A percentile compares a stretch with the other conserved stretches of the same genome.
phyloP scores from a whole-genome alignment of 495 filamentous ascomycete genomes.

The Penicillium turbatum region DNA sequence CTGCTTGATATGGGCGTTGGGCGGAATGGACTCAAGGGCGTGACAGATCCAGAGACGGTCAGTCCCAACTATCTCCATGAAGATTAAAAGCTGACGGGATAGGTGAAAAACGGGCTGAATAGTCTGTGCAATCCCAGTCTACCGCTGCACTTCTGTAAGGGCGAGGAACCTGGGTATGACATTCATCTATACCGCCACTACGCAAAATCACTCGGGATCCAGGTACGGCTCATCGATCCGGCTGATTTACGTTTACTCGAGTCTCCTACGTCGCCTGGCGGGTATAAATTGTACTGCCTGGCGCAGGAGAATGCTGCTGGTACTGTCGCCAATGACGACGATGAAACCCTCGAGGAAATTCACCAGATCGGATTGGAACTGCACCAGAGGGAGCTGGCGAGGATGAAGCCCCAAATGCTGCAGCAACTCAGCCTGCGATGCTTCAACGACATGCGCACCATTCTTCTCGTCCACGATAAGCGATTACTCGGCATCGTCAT shows the following conservation, averaged over 20 bases:
- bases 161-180: slow-evolving; percentile 30
- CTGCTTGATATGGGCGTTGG: slow-evolving; percentile 10
- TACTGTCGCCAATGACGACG: not conserved
- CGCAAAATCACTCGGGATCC: slow-evolving; percentile 9
- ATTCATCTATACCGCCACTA: slow-evolving; percentile 12
- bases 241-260: slow-evolving; percentile 16
- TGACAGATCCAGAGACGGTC: slow-evolving; percentile 10
- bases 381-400: slow-evolving; percentile 37
- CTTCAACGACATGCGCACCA: slow-evolving; percentile 35
- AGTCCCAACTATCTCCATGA: not conserved
- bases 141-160: slow-evolving; percentile 36
- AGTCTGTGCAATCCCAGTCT: slow-evolving; percentile 20
- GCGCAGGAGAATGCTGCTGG: not conserved
- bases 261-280: not conserved
- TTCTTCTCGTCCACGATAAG: slow-evolving; percentile 39
- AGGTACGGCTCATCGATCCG: slow-evolving; percentile 14
- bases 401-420: slow-evolving; percentile 25
- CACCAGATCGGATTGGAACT: slow-evolving; percentile 41
- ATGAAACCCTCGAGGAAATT: slow-evolving; percentile 33
- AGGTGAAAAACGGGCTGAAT: too few species aligned
- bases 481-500: slow-evolving; percentile 35
- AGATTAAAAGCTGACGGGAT: not conserved
- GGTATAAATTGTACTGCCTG: slow-evolving; percentile 27
- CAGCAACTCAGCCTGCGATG: slow-evolving; percentile 18
- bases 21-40: slow-evolving; percentile 3